These are phyloP conservation scores for Melastoma candidum DNA, from an alignment of 441 rosid species.

Conservation along the genomic window DNA sequence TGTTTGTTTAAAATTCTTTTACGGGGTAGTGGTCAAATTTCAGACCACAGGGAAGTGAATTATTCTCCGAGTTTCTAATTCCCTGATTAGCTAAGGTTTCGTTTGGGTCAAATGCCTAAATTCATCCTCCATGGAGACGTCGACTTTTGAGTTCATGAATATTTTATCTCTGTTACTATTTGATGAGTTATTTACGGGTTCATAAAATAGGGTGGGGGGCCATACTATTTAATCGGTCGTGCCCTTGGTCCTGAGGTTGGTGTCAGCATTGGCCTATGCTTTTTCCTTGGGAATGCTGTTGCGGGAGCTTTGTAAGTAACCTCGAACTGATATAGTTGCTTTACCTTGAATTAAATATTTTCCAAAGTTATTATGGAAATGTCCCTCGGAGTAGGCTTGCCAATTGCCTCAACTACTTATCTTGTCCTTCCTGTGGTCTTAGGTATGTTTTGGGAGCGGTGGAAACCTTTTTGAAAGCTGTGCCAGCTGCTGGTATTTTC, in stretches of 20 bases:
- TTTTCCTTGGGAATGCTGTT: slow-evolving; percentile 98
- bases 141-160: too few relatives aligned
- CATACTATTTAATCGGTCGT: slow-evolving; percentile 99
- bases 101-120: too few relatives aligned
- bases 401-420: neutral
- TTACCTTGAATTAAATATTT: slow-evolving; percentile 9
- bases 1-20: too few relatives aligned
- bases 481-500: slow-evolving; percentile 96
- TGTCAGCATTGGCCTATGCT: slow-evolving; percentile 97
- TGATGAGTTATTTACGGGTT: too few relatives aligned
- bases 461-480: slow-evolving; percentile 92
- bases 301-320: slow-evolving; percentile 97
- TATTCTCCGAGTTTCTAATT: too few relatives aligned
- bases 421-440: slow-evolving; percentile 15
- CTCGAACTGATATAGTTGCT: slow-evolving; percentile 13
- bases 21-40: too few relatives aligned
- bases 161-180: too few relatives aligned
- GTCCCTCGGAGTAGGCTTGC: slow-evolving; percentile 2
- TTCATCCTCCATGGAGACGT: too few relatives aligned
- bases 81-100: too few relatives aligned
- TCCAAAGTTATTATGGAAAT: neutral
- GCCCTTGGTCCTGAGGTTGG: slow-evolving; percentile 99
- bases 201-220: slow-evolving; percentile 78
- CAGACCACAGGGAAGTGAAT: too few relatives aligned
- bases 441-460: slow-evolving; percentile 99